Conservation (phyloP, 116 monocot species). For the Papilionanthe hybrid region DNA sequence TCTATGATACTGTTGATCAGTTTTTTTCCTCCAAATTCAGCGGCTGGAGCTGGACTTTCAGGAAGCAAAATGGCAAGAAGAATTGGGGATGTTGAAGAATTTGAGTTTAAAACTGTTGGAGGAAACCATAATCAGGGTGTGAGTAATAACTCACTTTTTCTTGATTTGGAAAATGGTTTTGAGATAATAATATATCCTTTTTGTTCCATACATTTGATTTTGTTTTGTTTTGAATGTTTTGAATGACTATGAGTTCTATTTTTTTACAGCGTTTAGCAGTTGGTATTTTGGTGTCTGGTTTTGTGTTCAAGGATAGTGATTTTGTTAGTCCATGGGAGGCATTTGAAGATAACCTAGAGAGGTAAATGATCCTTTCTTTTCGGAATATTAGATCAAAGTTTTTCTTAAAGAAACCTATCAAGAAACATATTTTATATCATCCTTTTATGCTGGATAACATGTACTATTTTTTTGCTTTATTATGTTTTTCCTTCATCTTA, state of each 20-base stretch:
- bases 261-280: conserved; percentile 78
- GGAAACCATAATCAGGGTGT: conserved; percentile 95
- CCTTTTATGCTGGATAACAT: neutral
- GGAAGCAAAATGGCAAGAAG: conserved; percentile 98
- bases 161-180: conserved; percentile 8
- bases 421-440: neutral
- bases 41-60: conserved; percentile 99
- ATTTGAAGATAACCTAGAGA: conserved; percentile 56
- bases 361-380: conserved; percentile 29
- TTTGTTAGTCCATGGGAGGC: conserved; percentile 84
- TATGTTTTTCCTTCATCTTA: neutral
- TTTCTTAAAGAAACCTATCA: neutral
- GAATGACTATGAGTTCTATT: neutral
- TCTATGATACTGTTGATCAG: conserved; percentile 1
- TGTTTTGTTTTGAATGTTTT: neutral
- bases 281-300: conserved; percentile 82
- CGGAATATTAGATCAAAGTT: neutral
- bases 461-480: neutral
- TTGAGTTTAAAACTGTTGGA: conserved; percentile 90
- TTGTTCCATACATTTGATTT: neutral
- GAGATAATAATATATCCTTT: neutral
- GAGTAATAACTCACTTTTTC: conserved; percentile 30
- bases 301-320: conserved; percentile 80
- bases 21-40: conserved; percentile 29
- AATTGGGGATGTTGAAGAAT: conserved; percentile 85